Conservation (phyloP, 257 asterid genomes). For the Penstemon davidsonii region DNA sequence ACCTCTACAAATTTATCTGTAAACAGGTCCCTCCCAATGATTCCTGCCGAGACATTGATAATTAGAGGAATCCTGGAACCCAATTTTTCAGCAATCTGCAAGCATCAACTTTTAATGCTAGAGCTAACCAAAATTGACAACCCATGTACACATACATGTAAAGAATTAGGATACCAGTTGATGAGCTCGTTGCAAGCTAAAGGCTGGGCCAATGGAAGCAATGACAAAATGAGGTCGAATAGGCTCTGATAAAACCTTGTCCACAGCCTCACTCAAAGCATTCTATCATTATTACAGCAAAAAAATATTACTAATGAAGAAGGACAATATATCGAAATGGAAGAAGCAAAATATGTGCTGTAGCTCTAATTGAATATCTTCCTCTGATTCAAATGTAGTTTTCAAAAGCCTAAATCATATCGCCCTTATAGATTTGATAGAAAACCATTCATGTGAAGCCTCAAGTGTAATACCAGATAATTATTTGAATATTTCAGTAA, state of each 20-base stretch:
- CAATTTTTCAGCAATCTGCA: slow-evolving; percentile 58
- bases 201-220: slow-evolving; percentile 59
- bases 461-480: no score
- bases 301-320: slow-evolving; percentile 2
- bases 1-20: slow-evolving; percentile 68
- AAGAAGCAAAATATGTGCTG: not conserved
- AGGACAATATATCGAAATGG: not conserved
- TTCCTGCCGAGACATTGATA: slow-evolving; percentile 55
- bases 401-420: no score
- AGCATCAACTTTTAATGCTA: slow-evolving; percentile 20
- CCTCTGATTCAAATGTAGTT: no score
- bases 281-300: slow-evolving; percentile 40
- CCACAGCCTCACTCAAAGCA: slow-evolving; percentile 73
- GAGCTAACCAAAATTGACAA: slow-evolving; percentile 18
- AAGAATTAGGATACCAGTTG: slow-evolving; percentile 40
- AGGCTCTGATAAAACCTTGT: slow-evolving; percentile 66
- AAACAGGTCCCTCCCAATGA: slow-evolving; percentile 60
- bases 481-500: no score
- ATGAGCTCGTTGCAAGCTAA: slow-evolving; percentile 43
- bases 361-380: no score
- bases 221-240: slow-evolving; percentile 80
- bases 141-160: not conserved
- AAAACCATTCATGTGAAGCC: no score
- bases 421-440: no score
- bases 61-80: slow-evolving; percentile 56